Conservation (phyloP, 192 early-diverging fungal genomes). For the Podila clonocystis region DNA sequence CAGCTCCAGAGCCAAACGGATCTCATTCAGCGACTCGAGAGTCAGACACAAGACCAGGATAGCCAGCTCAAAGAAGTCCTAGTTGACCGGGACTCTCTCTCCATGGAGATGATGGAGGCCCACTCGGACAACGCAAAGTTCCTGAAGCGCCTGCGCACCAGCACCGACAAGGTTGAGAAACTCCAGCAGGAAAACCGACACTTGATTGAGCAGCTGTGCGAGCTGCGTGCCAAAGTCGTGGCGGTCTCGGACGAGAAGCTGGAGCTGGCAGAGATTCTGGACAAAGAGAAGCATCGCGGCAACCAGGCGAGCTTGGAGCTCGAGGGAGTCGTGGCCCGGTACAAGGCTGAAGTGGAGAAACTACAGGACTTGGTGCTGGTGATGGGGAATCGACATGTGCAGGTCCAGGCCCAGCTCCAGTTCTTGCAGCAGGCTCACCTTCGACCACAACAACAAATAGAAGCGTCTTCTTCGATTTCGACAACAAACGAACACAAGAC, state of each 20-base stretch:
- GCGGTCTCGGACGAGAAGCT: slow-evolving; percentile 9
- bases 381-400: slow-evolving; percentile 35
- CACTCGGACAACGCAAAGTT: slow-evolving; percentile 36
- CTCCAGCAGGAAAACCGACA: slow-evolving; percentile 38
- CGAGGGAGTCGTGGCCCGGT: slow-evolving; percentile 20
- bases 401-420: slow-evolving; percentile 16
- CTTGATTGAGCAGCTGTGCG: slow-evolving; percentile 36
- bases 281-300: slow-evolving; percentile 15
- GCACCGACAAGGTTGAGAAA: slow-evolving; percentile 16
- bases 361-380: slow-evolving; percentile 34
- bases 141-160: slow-evolving; percentile 20
- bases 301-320: slow-evolving; percentile 19
- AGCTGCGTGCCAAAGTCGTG: slow-evolving; percentile 13
- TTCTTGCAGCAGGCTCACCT: slow-evolving; percentile 18
- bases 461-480: neutral
- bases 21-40: slow-evolving; percentile 12
- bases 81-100: slow-evolving; percentile 36
- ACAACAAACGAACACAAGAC: neutral
- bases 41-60: slow-evolving; percentile 3
- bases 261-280: slow-evolving; percentile 2
- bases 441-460: neutral
- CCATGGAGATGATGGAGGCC: slow-evolving; percentile 30
- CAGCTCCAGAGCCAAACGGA: slow-evolving; percentile 7
- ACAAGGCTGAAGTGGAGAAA: slow-evolving; percentile 22
- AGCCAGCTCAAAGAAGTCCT: slow-evolving; percentile 22